phyloP scores from a whole-genome alignment of 306 rosid species.

The Lithocarpus polystachyus region DNA sequence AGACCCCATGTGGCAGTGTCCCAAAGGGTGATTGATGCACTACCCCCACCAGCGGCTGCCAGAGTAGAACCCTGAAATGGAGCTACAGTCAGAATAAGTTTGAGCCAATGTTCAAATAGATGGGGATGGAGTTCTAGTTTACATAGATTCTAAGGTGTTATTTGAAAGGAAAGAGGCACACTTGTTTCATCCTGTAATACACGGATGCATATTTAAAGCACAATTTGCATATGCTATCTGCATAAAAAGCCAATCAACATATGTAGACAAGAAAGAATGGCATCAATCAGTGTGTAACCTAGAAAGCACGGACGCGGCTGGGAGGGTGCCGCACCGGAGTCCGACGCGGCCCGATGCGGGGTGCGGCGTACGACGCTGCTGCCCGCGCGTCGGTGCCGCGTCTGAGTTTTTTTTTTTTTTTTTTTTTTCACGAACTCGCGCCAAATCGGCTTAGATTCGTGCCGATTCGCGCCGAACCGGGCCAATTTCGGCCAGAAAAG shows the following conservation, averaged over 20 bases:
- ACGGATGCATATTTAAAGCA: not conserved
- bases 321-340: too few relatives aligned
- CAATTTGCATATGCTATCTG: not conserved
- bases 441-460: too few relatives aligned
- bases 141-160: not conserved
- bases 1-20: conserved; percentile 81
- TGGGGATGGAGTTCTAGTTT: conserved; percentile 1
- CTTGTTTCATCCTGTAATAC: not conserved
- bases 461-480: too few relatives aligned
- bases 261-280: not conserved
- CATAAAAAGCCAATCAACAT: not conserved
- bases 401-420: too few relatives aligned
- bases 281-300: not conserved
- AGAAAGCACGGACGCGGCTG: too few relatives aligned
- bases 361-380: too few relatives aligned
- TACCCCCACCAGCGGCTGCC: conserved; percentile 99
- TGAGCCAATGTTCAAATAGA: not conserved
- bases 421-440: too few relatives aligned
- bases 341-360: too few relatives aligned
- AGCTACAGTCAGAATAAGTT: conserved; percentile 1
- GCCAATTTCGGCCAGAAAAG: too few relatives aligned
- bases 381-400: too few relatives aligned
- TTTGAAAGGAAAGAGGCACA: not conserved
- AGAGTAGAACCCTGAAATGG: conserved; percentile 69
- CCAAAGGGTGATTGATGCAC: conserved; percentile 95